Evolutionary conservation across 1,284 basidiomycete genomes (phyloP).

Genomic region (Ustilago trichophora): DNA sequence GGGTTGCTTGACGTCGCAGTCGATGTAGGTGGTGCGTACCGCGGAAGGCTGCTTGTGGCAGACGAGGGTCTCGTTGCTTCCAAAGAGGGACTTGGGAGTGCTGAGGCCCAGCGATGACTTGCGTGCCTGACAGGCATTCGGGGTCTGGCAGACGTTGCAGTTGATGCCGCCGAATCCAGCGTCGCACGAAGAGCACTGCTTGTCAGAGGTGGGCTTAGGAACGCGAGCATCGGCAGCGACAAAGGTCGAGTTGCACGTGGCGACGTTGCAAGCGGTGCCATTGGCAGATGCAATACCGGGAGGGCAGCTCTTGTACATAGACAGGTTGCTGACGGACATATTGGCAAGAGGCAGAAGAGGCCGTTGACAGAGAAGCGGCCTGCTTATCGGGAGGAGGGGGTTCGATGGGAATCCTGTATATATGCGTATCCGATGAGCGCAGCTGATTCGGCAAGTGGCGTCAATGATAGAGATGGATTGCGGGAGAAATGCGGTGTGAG

Average conservation of each 20-base stretch:
- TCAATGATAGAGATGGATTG: neutral
- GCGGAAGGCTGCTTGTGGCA: slow-evolving; percentile 55
- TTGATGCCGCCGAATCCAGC: slow-evolving; percentile 53
- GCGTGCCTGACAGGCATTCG: slow-evolving; percentile 39
- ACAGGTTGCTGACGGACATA: slow-evolving; percentile 43
- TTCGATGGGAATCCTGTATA: neutral
- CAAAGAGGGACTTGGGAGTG: slow-evolving; percentile 22
- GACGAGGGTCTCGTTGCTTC: slow-evolving; percentile 35
- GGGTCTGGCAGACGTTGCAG: slow-evolving; percentile 54
- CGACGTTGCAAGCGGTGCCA: slow-evolving; percentile 44
- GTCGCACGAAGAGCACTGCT: slow-evolving; percentile 43
- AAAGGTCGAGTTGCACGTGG: slow-evolving; percentile 53
- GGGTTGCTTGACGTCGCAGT: slow-evolving; percentile 43
- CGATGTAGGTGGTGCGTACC: slow-evolving; percentile 44
- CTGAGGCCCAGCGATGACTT: slow-evolving; percentile 21
- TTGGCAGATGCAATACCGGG: slow-evolving; percentile 45
- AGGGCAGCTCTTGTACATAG: slow-evolving; percentile 48
- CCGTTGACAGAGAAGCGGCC: neutral
- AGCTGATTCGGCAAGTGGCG: neutral
- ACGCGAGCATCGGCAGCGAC: slow-evolving; percentile 32
- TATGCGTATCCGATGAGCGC: neutral
- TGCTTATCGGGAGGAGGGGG: too few species aligned
- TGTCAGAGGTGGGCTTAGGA: slow-evolving; percentile 30
- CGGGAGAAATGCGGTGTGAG: too few species aligned
- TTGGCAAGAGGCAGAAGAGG: neutral